Evolutionary conservation across 1,284 basidiomycete species (phyloP).

Genomic region (Irpex rosettiformis): DNA sequence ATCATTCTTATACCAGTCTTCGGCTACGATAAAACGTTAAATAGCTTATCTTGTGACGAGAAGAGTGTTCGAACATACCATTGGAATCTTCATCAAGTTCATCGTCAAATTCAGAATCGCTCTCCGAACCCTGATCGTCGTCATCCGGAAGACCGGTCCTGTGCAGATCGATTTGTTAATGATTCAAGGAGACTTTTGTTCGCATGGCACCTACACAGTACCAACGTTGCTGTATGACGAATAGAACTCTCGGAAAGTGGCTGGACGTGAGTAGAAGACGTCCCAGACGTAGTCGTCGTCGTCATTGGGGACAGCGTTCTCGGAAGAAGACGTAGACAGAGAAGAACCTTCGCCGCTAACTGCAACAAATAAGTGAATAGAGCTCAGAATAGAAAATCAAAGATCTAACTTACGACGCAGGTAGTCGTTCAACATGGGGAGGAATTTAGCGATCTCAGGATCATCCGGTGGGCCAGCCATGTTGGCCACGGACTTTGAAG

Average conservation of each 20-base stretch:
- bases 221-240: conserved; percentile 52
- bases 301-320: conserved; percentile 14
- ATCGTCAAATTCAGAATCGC: conserved; percentile 64
- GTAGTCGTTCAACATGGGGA: conserved; percentile 70
- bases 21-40: conserved; percentile 49
- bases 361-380: conserved; percentile 6
- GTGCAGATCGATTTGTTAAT: not conserved
- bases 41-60: conserved; percentile 3
- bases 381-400: not conserved
- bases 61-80: conserved; percentile 38
- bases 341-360: conserved; percentile 23
- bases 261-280: conserved; percentile 68
- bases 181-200: no score
- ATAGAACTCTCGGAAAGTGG: conserved; percentile 54
- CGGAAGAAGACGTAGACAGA: conserved; percentile 13
- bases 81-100: conserved; percentile 81
- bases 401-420: conserved; percentile 45
- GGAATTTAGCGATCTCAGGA: conserved; percentile 68
- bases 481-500: conserved; percentile 26
- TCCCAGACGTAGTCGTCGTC: conserved; percentile 74
- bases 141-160: conserved; percentile 63
- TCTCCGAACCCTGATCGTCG: conserved; percentile 49
- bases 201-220: conserved; percentile 51
- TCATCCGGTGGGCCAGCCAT: conserved; percentile 35
- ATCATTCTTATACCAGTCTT: conserved; percentile 79